Base-by-base conservation (phyloP, 331 rosid genomes). In the Erythrophleum ivorense region DNA sequence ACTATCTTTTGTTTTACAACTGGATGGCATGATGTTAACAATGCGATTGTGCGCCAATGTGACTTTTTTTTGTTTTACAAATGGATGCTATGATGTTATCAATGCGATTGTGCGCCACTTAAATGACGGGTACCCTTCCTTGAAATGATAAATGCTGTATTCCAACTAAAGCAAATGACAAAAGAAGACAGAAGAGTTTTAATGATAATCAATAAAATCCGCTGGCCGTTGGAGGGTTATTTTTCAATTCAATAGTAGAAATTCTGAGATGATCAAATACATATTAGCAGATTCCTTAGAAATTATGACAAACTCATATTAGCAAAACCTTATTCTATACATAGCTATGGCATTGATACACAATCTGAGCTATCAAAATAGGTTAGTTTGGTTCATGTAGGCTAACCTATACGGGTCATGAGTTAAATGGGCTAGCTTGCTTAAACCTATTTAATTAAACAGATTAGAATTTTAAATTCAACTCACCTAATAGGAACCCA, bases 221-320 rank as follows among this genome's bases (percentile, higher is more conserved):
- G 33, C 9, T 12, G 34, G 71, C 45, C 31, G 33, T 5, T 12
- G 34, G 71, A 76, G n/a, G 33, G 41, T 19, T n/a, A 31, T 31
- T 62, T 76, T 46, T 31, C 46, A 76, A 62, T 48, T 63, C 5
- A 76, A 62, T 36, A 53, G 33, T 49, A 55, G 18, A 31, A 82
- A 57, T 24, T 73, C 62, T 4, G 34, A 63, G 60, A 31, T 11
- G 9, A 18, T 12, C 13, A 46, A 34, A 54, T 4, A 46, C 5
- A 49, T 46, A 43, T 16, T 40, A 4, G 69, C 18, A 81, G 43
- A 54, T 21, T 54, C 62, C 76, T 46, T 33, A 38, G 24, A 54
- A 54, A 81, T 76, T 10, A 11, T 40, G 38, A 9, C 60, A 31
- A 58, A 58, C 9, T 41, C 3, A 16, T 45, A 46, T 36, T 49